Percentiles rank a stretch among this genome's conserved stretches.
Evolutionary conservation across 169 alveolate genomes (phyloP).

Genomic region (Plasmodium relictum): DNA sequence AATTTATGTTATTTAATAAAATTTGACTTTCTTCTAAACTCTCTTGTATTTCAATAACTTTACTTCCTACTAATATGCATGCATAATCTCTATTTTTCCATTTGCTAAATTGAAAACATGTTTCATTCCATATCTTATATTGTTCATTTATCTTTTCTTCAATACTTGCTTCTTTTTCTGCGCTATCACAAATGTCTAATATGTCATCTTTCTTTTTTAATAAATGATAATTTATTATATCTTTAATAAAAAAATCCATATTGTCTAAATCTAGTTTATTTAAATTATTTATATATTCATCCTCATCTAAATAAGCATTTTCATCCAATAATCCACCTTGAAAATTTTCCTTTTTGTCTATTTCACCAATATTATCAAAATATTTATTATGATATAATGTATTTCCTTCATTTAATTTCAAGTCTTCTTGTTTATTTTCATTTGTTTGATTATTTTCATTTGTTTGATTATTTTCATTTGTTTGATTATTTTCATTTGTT

Average conservation of each 20-base stretch:
- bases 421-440: background rate
- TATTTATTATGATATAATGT: background rate
- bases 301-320: conserved; percentile 38
- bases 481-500: background rate
- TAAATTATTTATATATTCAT: conserved; percentile 67
- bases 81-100: conserved; percentile 92
- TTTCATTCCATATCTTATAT: conserved; percentile 92
- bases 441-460: background rate
- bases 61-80: conserved; percentile 91
- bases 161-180: conserved; percentile 96
- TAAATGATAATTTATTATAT: conserved; percentile 60
- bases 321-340: conserved; percentile 32
- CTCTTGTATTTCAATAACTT: conserved; percentile 93
- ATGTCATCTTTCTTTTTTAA: conserved; percentile 91
- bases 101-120: conserved; percentile 94
- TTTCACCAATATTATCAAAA: background rate
- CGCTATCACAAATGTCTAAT: conserved; percentile 96
- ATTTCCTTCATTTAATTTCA: background rate
- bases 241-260: conserved; percentile 76
- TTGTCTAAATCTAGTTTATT: conserved; percentile 68
- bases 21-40: conserved; percentile 94
- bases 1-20: conserved; percentile 92
- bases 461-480: background rate
- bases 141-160: conserved; percentile 94
- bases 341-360: conserved; percentile 68